Conservation (phyloP, 352 stramenopile genomes). For the Blastocystis sp. region DNA sequence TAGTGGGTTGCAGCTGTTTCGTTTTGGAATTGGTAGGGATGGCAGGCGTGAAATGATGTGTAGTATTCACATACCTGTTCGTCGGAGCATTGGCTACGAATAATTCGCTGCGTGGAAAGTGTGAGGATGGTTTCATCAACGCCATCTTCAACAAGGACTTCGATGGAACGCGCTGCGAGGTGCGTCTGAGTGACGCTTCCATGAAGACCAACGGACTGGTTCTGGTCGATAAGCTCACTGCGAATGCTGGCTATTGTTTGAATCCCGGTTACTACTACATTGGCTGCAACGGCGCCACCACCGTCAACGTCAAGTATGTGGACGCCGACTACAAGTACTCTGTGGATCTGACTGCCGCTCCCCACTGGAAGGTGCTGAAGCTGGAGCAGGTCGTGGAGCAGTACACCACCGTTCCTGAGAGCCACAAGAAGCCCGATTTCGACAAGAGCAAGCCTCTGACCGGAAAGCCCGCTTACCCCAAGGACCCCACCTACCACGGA, state of each 20-base stretch:
- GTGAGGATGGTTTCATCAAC: conserved; percentile 7
- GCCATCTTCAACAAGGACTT: neutral
- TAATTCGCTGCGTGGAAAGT: too few relatives aligned
- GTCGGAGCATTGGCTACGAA: too few relatives aligned
- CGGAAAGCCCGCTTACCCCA: conserved; percentile 6
- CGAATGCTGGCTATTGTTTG: neutral
- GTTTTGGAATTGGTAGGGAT: too few relatives aligned
- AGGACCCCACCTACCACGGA: neutral
- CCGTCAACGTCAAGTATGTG: conserved; percentile 3
- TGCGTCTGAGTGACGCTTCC: neutral
- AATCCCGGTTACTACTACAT: conserved; percentile 34
- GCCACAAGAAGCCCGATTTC: neutral
- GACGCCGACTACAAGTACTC: neutral
- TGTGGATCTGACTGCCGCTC: neutral
- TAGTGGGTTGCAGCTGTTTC: too few relatives aligned
- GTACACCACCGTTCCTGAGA: neutral
- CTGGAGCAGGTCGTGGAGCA: neutral
- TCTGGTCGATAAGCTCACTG: neutral
- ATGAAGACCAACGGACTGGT: neutral
- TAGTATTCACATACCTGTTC: too few relatives aligned
- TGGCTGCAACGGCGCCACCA: neutral
- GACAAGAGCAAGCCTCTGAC: conserved; percentile 35
- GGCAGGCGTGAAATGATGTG: too few relatives aligned
- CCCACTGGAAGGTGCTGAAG: neutral
- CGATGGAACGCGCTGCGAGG: neutral